phyloP scores from a whole-genome alignment of 345 rosid genomes.

The Moricandia moricandioides region DNA sequence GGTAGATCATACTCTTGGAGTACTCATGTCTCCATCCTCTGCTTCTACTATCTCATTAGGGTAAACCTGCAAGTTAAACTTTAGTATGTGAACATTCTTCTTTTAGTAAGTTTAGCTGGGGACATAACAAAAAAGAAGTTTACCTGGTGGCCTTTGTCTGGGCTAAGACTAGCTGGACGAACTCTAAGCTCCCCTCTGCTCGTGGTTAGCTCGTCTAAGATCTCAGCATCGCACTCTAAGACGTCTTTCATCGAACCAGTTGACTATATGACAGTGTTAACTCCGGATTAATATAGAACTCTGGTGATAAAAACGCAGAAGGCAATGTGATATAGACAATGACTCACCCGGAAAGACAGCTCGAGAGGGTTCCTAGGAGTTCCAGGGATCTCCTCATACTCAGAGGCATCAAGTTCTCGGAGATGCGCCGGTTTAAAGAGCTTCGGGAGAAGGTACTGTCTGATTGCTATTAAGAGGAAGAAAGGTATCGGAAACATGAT shows the following conservation, averaged over 20 bases:
- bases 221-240: conserved; percentile 44
- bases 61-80: conserved; percentile 22
- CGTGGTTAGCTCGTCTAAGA: conserved; percentile 72
- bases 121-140: neutral
- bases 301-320: neutral
- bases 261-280: neutral
- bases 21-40: conserved; percentile 9
- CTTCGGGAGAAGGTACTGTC: conserved; percentile 71
- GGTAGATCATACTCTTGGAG: neutral
- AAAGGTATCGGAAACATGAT: conserved; percentile 80
- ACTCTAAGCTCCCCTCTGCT: conserved; percentile 75
- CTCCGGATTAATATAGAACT: neutral
- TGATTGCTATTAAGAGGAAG: conserved; percentile 67
- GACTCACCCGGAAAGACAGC: conserved; percentile 28
- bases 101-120: neutral
- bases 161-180: conserved; percentile 42
- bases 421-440: conserved; percentile 46
- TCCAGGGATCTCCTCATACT: conserved; percentile 66
- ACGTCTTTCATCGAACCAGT: neutral
- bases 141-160: conserved; percentile 36
- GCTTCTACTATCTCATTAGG: conserved; percentile 10
- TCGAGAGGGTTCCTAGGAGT: conserved; percentile 41
- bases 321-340: neutral
- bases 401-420: conserved; percentile 70
- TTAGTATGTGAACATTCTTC: neutral